A percentile compares a stretch with the other conserved stretches of the same genome.
These are phyloP conservation scores for Mortierella sp. DNA, from an alignment of 371 early-diverging fungal species.

Conservation along the genomic window DNA sequence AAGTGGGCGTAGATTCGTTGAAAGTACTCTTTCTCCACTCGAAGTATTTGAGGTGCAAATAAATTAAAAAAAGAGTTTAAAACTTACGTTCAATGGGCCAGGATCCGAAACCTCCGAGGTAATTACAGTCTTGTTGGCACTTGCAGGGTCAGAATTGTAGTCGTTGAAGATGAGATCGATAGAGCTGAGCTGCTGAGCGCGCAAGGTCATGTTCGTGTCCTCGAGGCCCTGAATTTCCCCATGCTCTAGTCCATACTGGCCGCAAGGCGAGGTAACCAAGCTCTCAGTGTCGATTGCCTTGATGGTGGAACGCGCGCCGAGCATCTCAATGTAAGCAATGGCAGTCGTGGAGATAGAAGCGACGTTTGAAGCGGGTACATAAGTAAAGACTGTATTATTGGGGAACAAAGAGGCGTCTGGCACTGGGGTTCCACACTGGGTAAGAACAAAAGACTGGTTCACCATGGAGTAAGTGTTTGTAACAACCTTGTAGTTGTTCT, in stretches of 20 bases:
- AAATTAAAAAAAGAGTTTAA: background rate
- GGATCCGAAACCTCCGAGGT: conserved; percentile 57
- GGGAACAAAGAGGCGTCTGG: conserved; percentile 61
- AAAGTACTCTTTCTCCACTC: too few species aligned
- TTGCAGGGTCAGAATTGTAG: conserved; percentile 21
- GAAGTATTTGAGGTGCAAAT: too few species aligned
- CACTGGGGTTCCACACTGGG: conserved; percentile 77
- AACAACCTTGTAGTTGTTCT: conserved; percentile 62
- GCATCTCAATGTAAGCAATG: conserved; percentile 76
- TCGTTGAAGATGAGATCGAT: conserved; percentile 59
- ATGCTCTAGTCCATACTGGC: conserved; percentile 64
- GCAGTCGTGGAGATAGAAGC: conserved; percentile 75
- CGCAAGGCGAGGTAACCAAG: conserved; percentile 74
- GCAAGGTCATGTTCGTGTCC: conserved; percentile 61
- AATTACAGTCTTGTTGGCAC: conserved; percentile 52
- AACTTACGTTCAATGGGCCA: conserved; percentile 69
- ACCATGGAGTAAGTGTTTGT: conserved; percentile 18
- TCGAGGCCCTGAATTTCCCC: conserved; percentile 48
- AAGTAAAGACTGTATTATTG: conserved; percentile 64
- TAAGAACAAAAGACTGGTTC: conserved; percentile 58
- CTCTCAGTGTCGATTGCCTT: conserved; percentile 67
- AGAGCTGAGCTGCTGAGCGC: conserved; percentile 52
- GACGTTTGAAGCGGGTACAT: conserved; percentile 69
- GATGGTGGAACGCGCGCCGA: conserved; percentile 72
- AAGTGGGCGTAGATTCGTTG: background rate